A percentile compares a stretch with the other conserved stretches of the same genome.
These are phyloP conservation scores for Phialemoniopsis sp. DNA, from an alignment of 2,329 filamentous ascomycete species.

Conservation along the genomic window DNA sequence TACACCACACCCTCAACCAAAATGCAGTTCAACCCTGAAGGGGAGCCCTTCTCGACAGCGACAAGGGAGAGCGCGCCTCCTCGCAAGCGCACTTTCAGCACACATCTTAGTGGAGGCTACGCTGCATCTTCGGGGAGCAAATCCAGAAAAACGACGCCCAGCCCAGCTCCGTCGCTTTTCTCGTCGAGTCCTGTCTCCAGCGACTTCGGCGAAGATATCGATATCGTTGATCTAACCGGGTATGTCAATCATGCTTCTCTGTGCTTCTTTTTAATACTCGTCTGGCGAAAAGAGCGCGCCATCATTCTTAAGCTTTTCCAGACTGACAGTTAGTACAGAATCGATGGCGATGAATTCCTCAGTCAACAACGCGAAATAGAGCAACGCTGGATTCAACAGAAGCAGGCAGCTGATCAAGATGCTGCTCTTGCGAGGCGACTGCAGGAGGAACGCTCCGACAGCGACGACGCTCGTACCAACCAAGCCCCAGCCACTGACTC, in stretches of 20 bases:
- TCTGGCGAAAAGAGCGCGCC: too few relatives aligned
- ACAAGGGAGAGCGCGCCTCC: conserved; percentile 3
- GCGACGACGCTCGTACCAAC: not conserved
- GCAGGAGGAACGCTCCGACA: not conserved
- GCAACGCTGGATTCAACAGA: conserved; percentile 28
- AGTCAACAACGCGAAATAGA: conserved; percentile 26
- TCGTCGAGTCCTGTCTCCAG: conserved; percentile 4
- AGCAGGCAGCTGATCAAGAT: conserved; percentile 27
- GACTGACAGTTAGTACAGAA: too few relatives aligned
- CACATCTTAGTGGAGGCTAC: conserved; percentile 7
- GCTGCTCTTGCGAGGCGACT: conserved; percentile 10
- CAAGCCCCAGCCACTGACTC: not conserved
- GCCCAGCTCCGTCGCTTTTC: conserved; percentile 6
- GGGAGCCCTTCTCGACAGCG: conserved; percentile 3
- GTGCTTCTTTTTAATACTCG: not conserved
- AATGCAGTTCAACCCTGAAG: too few relatives aligned
- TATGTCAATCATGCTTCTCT: conserved; percentile 12
- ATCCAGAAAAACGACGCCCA: conserved; percentile 11
- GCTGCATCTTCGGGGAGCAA: conserved; percentile 4
- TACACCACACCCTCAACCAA: too few relatives aligned
- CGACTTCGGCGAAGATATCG: conserved; percentile 9
- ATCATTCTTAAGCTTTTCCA: too few relatives aligned
- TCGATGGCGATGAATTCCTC: conserved; percentile 11
- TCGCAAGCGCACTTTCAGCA: conserved; percentile 5
- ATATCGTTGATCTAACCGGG: conserved; percentile 39